Percentiles rank a stretch among this genome's conserved stretches.
These are phyloP conservation scores for Auxenochlorella protothecoides DNA, from an alignment of 139 green algal genomes.

Conservation along the genomic window DNA sequence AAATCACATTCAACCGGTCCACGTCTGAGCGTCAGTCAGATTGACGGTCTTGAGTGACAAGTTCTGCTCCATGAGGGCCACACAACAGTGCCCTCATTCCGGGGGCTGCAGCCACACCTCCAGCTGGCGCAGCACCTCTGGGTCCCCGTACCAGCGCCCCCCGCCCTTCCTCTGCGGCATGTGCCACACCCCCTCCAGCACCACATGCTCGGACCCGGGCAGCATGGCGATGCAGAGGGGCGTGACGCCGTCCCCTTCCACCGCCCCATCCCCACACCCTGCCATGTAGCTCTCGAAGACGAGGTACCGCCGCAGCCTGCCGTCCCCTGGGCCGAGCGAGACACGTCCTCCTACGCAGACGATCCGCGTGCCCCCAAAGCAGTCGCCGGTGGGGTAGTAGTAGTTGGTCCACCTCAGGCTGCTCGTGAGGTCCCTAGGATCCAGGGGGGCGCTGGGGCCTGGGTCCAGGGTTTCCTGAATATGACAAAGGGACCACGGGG, in stretches of 20 bases:
- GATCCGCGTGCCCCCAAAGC: no score
- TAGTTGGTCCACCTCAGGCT: neutral
- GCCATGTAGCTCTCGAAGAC: neutral
- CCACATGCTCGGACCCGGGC: conserved; percentile 6
- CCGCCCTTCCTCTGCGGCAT: neutral
- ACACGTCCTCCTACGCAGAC: no score
- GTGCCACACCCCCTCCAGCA: conserved; percentile 25
- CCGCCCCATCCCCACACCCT: conserved; percentile 14
- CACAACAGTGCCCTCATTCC: neutral
- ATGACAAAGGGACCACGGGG: no score
- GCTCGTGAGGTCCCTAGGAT: neutral
- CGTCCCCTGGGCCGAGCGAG: neutral
- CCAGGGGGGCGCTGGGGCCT: neutral
- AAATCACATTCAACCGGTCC: no score
- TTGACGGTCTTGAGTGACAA: no score
- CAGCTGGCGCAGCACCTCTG: conserved; percentile 3
- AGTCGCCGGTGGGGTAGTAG: no score
- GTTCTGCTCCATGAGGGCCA: no score
- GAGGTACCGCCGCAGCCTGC: neutral
- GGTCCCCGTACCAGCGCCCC: conserved; percentile 17
- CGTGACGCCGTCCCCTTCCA: conserved; percentile 23
- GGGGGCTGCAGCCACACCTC: conserved; percentile 4
- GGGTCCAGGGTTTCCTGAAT: no score
- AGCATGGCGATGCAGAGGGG: conserved; percentile 17
- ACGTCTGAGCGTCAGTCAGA: no score